Conservation (phyloP, 495 filamentous ascomycete species). For the Chaetomium fimeti region DNA sequence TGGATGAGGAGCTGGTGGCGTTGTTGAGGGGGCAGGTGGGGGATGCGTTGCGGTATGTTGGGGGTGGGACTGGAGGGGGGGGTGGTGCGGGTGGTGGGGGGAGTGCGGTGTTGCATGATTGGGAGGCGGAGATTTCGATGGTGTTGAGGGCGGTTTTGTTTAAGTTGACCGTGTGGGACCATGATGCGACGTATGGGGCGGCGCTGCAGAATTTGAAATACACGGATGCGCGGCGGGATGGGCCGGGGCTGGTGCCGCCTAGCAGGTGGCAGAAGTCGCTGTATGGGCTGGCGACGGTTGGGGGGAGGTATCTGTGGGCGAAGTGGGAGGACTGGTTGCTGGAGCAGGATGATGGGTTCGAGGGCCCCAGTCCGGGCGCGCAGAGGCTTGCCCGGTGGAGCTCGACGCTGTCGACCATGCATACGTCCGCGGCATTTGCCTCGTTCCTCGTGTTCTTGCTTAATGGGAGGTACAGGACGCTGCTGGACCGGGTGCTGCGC, state of each 20-base stretch:
- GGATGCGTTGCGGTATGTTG: slow-evolving; percentile 84
- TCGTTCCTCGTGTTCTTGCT: slow-evolving; percentile 89
- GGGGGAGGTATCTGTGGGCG: slow-evolving; percentile 81
- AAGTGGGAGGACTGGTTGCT: slow-evolving; percentile 88
- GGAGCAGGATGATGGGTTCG: slow-evolving; percentile 68
- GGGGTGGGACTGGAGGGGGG: slow-evolving; percentile 50
- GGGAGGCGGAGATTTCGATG: slow-evolving; percentile 80
- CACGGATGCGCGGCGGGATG: slow-evolving; percentile 72
- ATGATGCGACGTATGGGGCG: slow-evolving; percentile 91
- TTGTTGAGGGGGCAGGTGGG: slow-evolving; percentile 84
- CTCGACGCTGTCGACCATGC: slow-evolving; percentile 62
- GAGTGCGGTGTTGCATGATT: slow-evolving; percentile 61
- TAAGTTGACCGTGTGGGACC: slow-evolving; percentile 95
- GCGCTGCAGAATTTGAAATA: slow-evolving; percentile 87
- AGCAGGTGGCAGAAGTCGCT: slow-evolving; percentile 75
- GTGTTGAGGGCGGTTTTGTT: slow-evolving; percentile 77
- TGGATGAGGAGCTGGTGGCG: slow-evolving; percentile 90
- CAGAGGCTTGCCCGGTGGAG: slow-evolving; percentile 66
- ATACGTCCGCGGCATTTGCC: slow-evolving; percentile 74
- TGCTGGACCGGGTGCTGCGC: slow-evolving; percentile 81
- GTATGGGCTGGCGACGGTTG: slow-evolving; percentile 83
- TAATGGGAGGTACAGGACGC: slow-evolving; percentile 85
- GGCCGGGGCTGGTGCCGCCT: slow-evolving; percentile 57
- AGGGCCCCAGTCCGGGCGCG: slow-evolving; percentile 53
- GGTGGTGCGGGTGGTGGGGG: slow-evolving; percentile 42